These are phyloP conservation scores for Fraxinus sp. DNA, from an alignment of 305 asterid genomes.

Conservation along the genomic window DNA sequence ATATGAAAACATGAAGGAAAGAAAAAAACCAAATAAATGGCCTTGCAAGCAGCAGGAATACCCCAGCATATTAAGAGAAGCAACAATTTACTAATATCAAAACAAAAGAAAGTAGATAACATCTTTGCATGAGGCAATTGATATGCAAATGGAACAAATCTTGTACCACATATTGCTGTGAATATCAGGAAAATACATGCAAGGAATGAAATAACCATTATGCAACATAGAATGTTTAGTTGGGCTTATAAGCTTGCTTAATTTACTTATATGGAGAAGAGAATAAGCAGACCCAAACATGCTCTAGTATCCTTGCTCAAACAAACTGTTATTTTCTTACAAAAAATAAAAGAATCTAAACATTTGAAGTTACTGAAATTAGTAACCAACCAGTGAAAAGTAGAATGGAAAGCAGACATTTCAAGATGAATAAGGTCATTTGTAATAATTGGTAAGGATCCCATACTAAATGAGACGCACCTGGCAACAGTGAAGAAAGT, in stretches of 20 bases:
- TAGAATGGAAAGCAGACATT: neutral
- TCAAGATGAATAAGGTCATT: conserved; percentile 15
- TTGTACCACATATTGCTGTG: neutral
- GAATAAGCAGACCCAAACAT: conserved; percentile 1
- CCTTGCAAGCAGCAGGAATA: neutral
- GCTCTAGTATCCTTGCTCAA: neutral
- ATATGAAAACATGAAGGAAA: neutral
- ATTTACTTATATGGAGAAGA: neutral
- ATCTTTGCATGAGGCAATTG: conserved; percentile 5
- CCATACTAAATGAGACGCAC: conserved; percentile 36
- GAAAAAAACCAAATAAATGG: neutral
- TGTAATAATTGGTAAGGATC: neutral
- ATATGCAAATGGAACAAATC: conserved; percentile 7
- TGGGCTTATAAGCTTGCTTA: neutral
- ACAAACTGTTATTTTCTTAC: neutral
- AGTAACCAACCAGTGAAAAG: neutral
- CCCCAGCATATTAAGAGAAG: neutral
- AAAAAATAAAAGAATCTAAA: conserved; percentile 11
- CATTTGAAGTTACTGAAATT: neutral
- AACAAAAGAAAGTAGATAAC: conserved; percentile 2
- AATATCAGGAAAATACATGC: neutral
- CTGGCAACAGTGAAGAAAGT: conserved; percentile 81
- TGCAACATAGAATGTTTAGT: neutral
- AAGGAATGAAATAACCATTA: neutral
- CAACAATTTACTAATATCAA: neutral